Percentiles rank a stretch among this genome's conserved stretches.
Evolutionary conservation across 352 stramenopile genomes (phyloP).

Genomic region (Phytophthora tubulina): DNA sequence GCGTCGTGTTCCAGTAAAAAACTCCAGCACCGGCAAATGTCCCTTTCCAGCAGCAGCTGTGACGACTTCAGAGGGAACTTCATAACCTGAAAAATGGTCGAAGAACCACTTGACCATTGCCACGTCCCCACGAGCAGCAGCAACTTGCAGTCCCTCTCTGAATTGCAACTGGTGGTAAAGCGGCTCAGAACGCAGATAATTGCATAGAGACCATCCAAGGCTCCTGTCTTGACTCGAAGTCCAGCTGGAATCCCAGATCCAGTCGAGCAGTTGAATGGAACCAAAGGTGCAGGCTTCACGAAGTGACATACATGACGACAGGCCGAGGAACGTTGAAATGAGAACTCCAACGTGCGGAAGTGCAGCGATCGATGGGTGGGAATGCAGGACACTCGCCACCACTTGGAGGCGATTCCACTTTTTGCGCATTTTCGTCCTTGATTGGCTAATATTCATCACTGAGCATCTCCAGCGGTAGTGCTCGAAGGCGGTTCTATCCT

Average conservation of each 20-base stretch:
- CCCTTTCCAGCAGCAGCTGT: constrained; percentile 1
- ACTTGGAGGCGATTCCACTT: not conserved
- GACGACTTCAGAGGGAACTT: constrained; percentile 4
- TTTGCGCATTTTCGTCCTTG: too few relatives aligned
- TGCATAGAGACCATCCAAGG: not conserved
- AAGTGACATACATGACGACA: not conserved
- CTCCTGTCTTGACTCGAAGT: not conserved
- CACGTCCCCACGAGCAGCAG: not conserved
- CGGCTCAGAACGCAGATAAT: constrained; percentile 3
- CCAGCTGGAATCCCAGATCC: constrained; percentile 6
- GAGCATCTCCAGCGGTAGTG: too few relatives aligned
- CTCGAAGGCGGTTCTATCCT: too few relatives aligned
- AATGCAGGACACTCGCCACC: not conserved
- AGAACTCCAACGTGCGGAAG: constrained; percentile 7
- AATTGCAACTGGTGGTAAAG: constrained; percentile 15
- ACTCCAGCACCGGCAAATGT: constrained; percentile 7
- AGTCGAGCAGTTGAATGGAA: not conserved
- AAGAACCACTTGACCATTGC: constrained; percentile 11
- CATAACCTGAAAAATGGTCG: constrained; percentile 6
- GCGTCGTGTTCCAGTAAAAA: constrained; percentile 8
- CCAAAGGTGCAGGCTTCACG: constrained; percentile 1
- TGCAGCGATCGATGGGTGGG: not conserved
- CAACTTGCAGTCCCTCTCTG: not conserved
- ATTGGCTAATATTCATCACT: too few relatives aligned
- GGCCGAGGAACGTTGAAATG: constrained; percentile 8